Evolutionary conservation across 2,329 filamentous ascomycete genomes (phyloP).

Genomic region (Penicillium brevicompactum): DNA sequence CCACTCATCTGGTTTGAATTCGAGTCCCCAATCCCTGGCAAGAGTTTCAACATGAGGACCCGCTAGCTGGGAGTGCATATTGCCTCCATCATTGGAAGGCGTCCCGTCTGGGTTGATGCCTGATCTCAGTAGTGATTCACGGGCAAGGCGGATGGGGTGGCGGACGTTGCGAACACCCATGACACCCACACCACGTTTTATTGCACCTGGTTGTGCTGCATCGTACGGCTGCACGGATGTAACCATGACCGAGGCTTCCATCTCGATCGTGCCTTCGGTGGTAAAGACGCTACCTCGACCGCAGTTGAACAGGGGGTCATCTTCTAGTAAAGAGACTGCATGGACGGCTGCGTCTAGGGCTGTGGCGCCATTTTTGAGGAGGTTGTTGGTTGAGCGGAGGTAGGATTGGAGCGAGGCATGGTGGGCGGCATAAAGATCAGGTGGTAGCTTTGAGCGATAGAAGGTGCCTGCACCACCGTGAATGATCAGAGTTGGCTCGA

Average conservation of each 20-base stretch:
- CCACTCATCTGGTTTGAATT: conserved; percentile 69
- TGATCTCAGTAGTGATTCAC: conserved; percentile 63
- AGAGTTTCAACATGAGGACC: conserved; percentile 70
- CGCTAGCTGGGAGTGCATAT: conserved; percentile 66
- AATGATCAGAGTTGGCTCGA: conserved; percentile 64
- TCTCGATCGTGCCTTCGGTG: conserved; percentile 76
- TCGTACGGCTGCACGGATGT: conserved; percentile 44
- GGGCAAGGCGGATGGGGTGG: conserved; percentile 76
- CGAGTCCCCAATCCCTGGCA: conserved; percentile 63
- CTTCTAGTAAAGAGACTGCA: conserved; percentile 75
- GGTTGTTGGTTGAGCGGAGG: conserved; percentile 51
- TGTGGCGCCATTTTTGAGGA: conserved; percentile 49
- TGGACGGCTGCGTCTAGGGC: conserved; percentile 75
- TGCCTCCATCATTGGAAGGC: conserved; percentile 38
- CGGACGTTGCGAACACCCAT: conserved; percentile 73
- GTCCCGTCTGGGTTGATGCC: conserved; percentile 61
- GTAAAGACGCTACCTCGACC: conserved; percentile 86
- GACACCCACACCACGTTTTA: conserved; percentile 77
- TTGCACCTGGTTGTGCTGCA: conserved; percentile 42
- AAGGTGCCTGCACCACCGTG: conserved; percentile 76
- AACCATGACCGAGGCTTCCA: conserved; percentile 87
- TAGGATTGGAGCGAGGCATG: conserved; percentile 64
- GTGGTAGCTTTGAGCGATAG: conserved; percentile 59
- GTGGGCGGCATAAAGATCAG: conserved; percentile 61
- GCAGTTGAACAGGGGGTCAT: conserved; percentile 81